A percentile compares a stretch with the other conserved stretches of the same genome.
phyloP scores from a whole-genome alignment of 2,329 filamentous ascomycete genomes.

The Alternaria sp. region DNA sequence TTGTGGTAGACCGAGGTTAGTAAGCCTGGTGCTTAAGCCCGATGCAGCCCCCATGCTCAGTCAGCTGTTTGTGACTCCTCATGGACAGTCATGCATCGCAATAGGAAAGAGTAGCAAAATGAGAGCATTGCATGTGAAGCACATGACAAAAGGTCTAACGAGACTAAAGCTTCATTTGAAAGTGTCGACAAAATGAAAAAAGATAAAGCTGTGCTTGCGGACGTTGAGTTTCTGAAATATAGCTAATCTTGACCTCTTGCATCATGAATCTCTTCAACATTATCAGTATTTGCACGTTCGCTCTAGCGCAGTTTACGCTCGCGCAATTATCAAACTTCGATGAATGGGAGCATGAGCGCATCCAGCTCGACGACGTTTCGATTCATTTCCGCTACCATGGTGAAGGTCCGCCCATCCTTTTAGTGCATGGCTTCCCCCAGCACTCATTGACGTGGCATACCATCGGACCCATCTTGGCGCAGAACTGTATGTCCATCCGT shows the following conservation, averaged over 20 bases:
- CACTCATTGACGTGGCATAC: not conserved
- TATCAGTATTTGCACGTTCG: not conserved
- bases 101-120: not conserved
- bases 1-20: not conserved
- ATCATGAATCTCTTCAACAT: not conserved
- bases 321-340: not conserved
- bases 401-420: not conserved
- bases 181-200: not conserved
- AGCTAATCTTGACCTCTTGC: not conserved
- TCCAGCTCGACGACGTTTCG: not conserved
- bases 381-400: not conserved
- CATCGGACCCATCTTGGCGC: not conserved
- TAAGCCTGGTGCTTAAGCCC: not conserved
- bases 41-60: not conserved
- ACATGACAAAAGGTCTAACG: not conserved
- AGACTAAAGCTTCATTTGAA: not conserved
- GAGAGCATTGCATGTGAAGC: not conserved
- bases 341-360: not conserved
- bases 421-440: not conserved
- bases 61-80: not conserved
- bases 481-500: not conserved
- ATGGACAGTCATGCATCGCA: not conserved
- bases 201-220: not conserved
- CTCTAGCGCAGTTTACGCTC: not conserved
- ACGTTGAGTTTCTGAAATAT: not conserved